These are phyloP conservation scores for Kwoniella shivajii DNA, from an alignment of 1,284 basidiomycete species.

Conservation along the genomic window DNA sequence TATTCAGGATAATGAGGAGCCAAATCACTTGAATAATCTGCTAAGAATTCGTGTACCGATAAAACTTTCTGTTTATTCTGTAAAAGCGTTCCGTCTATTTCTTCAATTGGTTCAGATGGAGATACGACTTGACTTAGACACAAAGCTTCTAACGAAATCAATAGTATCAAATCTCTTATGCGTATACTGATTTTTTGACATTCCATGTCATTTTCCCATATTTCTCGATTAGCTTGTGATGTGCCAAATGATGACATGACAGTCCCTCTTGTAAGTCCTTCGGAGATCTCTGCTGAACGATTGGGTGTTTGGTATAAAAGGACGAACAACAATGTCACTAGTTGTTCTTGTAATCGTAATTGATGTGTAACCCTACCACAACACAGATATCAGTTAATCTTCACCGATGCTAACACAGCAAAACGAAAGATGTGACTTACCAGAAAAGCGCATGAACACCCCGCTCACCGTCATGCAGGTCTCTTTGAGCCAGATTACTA, in stretches of 20 bases:
- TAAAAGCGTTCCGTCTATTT: slow-evolving; percentile 29
- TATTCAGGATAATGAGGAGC: slow-evolving; percentile 16
- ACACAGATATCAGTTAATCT: no score
- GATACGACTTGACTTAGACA: slow-evolving; percentile 39
- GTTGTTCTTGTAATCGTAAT: slow-evolving; percentile 39
- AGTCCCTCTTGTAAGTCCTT: slow-evolving; percentile 40
- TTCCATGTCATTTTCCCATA: slow-evolving; percentile 41
- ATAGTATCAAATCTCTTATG: slow-evolving; percentile 41
- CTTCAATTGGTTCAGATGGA: slow-evolving; percentile 18
- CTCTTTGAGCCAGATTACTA: slow-evolving; percentile 36
- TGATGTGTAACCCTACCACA: slow-evolving; percentile 41
- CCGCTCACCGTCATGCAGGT: slow-evolving; percentile 20
- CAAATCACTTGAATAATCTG: slow-evolving; percentile 36
- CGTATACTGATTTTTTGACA: slow-evolving; percentile 27
- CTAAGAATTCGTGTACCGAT: slow-evolving; percentile 39
- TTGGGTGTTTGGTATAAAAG: slow-evolving; percentile 39
- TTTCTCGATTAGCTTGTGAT: slow-evolving; percentile 40
- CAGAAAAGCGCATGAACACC: slow-evolving; percentile 33
- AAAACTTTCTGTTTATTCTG: slow-evolving; percentile 33
- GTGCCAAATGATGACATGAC: slow-evolving; percentile 46
- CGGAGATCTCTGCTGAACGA: slow-evolving; percentile 37
- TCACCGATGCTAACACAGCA: no score
- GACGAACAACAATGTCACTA: slow-evolving; percentile 46
- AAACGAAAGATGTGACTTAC: slow-evolving; percentile 21
- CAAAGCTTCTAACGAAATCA: slow-evolving; percentile 43